phyloP scores from a whole-genome alignment of 2,329 filamentous ascomycete genomes.

The Stachybotrys elegans region DNA sequence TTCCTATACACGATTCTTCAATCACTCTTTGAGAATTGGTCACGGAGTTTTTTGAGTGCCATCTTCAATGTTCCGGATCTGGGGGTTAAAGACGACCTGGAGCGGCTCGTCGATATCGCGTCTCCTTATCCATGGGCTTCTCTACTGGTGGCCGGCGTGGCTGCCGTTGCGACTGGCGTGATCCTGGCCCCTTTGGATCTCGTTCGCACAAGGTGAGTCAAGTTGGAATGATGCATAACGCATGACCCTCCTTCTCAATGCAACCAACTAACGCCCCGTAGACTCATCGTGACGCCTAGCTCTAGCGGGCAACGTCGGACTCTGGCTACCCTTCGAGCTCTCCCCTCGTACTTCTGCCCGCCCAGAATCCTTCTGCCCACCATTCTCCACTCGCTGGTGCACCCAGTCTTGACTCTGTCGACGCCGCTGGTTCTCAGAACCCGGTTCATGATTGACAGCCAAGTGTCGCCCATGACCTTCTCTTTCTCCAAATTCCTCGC shows the following conservation, averaged over 20 bases:
- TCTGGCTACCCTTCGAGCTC: constrained; percentile 67
- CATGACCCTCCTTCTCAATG: no score
- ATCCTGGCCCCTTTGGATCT: constrained; percentile 84
- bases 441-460: constrained; percentile 77
- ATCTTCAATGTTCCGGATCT: constrained; percentile 85
- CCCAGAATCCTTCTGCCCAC: constrained; percentile 74
- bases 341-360: constrained; percentile 74
- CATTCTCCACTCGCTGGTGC: constrained; percentile 76
- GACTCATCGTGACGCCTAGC: constrained; percentile 80
- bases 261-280: no score
- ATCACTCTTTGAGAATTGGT: constrained; percentile 87
- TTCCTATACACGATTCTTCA: constrained; percentile 87
- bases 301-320: constrained; percentile 71
- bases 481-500: constrained; percentile 77
- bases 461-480: constrained; percentile 76
- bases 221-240: background rate
- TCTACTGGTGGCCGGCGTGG: constrained; percentile 63
- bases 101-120: constrained; percentile 66
- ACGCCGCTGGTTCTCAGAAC: constrained; percentile 81
- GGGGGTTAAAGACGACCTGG: constrained; percentile 68
- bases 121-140: constrained; percentile 79
- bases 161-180: constrained; percentile 68
- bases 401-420: constrained; percentile 75
- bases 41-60: constrained; percentile 82
- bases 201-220: constrained; percentile 66